Conservation (phyloP, 148 eudicot species). For the Rhododendron kiyosumense region DNA sequence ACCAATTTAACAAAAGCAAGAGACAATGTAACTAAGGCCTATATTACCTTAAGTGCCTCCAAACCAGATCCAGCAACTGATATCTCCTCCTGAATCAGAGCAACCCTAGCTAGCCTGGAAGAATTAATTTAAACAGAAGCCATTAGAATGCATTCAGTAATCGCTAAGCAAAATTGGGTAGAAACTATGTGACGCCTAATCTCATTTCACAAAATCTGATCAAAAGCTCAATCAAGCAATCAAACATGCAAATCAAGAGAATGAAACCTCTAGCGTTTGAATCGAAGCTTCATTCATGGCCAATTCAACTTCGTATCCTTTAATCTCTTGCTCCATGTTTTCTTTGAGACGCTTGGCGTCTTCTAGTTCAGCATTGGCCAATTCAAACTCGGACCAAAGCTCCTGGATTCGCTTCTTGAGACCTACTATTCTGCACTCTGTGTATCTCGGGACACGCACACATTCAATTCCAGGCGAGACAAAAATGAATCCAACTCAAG, state of each 20-base stretch:
- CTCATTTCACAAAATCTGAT: background rate
- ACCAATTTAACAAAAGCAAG: background rate
- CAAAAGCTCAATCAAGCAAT: background rate
- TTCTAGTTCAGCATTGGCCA: constrained; percentile 42
- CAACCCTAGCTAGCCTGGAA: constrained; percentile 55
- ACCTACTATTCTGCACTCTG: constrained; percentile 54
- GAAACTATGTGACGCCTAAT: background rate
- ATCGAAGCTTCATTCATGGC: constrained; percentile 52
- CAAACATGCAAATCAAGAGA: background rate
- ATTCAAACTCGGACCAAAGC: constrained; percentile 43
- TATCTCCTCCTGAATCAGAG: constrained; percentile 52
- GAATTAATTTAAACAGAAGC: constrained; percentile 9
- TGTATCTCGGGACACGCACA: background rate
- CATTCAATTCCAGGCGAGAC: background rate
- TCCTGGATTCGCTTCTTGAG: constrained; percentile 55
- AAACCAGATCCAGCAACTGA: constrained; percentile 51
- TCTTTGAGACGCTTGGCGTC: constrained; percentile 53
- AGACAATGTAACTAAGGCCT: background rate
- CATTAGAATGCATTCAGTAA: background rate
- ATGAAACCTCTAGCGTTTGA: constrained; percentile 51
- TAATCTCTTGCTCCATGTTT: constrained; percentile 54
- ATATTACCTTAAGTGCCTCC: constrained; percentile 52
- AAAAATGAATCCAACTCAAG: background rate
- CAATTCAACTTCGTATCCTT: constrained; percentile 67
- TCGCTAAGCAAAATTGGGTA: background rate